Evolutionary conservation across 139 green algal genomes (phyloP).

Genomic region (Ostreobium quekettii): DNA sequence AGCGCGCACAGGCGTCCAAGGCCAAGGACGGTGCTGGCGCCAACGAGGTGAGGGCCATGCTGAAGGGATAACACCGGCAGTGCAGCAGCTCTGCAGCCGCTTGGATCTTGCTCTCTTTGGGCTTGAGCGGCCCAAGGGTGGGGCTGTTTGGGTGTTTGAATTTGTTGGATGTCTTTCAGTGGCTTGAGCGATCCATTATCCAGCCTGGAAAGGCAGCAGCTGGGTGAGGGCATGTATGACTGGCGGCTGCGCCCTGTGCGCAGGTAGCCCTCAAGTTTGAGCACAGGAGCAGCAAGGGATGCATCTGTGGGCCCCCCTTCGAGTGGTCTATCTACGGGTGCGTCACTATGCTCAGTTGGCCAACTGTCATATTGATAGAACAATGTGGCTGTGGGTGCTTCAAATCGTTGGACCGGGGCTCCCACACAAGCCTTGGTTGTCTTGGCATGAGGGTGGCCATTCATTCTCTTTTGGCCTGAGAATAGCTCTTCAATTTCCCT

Average conservation of each 20-base stretch:
- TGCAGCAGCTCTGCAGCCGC: not conserved
- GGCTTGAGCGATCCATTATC: no score
- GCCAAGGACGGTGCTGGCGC: constrained; percentile 63
- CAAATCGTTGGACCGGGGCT: no score
- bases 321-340: constrained; percentile 97
- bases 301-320: constrained; percentile 95
- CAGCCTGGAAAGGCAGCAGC: no score
- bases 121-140: no score
- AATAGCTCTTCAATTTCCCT: constrained; percentile 9
- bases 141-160: no score
- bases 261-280: constrained; percentile 97
- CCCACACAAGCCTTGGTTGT: no score
- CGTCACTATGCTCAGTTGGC: no score
- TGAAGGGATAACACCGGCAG: not conserved
- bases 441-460: no score
- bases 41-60: constrained; percentile 66
- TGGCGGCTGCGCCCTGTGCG: constrained; percentile 8
- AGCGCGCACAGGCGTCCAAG: constrained; percentile 46
- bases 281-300: constrained; percentile 93
- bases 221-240: not conserved
- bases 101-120: not conserved
- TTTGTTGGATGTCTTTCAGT: no score
- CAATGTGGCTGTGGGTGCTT: no score
- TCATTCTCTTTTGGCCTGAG: not conserved
- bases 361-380: no score